These are phyloP conservation scores for Candida pini DNA, from an alignment of 805 yeast species.

Conservation along the genomic window DNA sequence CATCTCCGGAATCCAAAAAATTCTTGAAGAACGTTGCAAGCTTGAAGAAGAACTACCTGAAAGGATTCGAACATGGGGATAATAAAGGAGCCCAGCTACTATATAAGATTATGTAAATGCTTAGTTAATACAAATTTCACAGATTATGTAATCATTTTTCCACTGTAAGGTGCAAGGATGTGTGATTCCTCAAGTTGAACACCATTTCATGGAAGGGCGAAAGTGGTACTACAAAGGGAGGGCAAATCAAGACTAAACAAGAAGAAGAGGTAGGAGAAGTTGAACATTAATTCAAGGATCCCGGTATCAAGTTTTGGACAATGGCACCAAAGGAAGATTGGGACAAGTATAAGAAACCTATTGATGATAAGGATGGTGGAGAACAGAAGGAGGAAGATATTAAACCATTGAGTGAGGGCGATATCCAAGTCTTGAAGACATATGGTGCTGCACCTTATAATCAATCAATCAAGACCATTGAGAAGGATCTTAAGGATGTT, in stretches of 20 bases:
- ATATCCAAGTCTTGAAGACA: constrained; percentile 93
- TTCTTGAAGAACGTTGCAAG: constrained; percentile 52
- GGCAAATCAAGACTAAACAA: neutral
- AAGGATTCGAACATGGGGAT: constrained; percentile 31
- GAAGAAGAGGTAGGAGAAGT: neutral
- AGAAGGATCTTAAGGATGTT: constrained; percentile 77
- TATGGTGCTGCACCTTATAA: constrained; percentile 98
- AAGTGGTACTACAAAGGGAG: too few species aligned
- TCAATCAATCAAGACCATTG: constrained; percentile 69
- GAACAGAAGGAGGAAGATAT: constrained; percentile 63
- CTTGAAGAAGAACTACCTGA: constrained; percentile 37
- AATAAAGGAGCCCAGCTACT: constrained; percentile 65
- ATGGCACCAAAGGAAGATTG: constrained; percentile 99
- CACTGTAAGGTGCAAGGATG: neutral
- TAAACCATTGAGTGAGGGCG: constrained; percentile 89
- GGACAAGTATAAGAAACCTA: constrained; percentile 95
- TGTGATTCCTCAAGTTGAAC: too few species aligned
- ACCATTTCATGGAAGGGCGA: too few species aligned
- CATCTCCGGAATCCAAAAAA: constrained; percentile 35
- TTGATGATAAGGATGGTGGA: constrained; percentile 47
- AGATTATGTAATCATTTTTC: too few species aligned
- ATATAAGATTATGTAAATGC: constrained; percentile 31
- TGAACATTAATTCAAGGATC: too few species aligned
- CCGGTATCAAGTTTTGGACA: too few species aligned
- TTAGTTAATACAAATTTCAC: neutral